Conservation (phyloP, 192 early-diverging fungal species). For the Funneliformis mosseae region DNA sequence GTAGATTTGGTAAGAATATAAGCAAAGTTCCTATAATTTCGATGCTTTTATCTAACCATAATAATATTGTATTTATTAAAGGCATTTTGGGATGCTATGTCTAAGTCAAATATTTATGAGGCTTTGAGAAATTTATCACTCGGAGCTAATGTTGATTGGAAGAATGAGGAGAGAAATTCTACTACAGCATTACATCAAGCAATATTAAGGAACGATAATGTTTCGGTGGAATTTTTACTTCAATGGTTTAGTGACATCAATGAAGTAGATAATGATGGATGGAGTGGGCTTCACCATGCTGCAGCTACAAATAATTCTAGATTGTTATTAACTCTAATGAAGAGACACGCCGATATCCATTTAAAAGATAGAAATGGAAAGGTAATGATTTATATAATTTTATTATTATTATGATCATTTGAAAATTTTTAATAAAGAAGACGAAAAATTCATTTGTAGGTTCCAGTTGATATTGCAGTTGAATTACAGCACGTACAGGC, state of each 20-base stretch:
- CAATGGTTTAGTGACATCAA: constrained; percentile 80
- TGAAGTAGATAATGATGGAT: constrained; percentile 60
- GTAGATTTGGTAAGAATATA: constrained; percentile 35
- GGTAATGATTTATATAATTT: constrained; percentile 37
- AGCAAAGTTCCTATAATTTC: too few species aligned
- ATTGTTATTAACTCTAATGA: constrained; percentile 68
- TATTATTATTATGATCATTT: neutral
- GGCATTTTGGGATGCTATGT: constrained; percentile 62
- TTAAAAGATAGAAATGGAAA: constrained; percentile 67
- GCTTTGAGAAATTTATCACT: constrained; percentile 69
- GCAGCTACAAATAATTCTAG: constrained; percentile 69
- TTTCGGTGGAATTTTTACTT: constrained; percentile 77
- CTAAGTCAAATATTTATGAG: constrained; percentile 54
- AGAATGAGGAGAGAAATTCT: constrained; percentile 58
- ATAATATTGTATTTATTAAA: constrained; percentile 31
- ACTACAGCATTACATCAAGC: constrained; percentile 70
- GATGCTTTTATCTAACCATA: neutral
- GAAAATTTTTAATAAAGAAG: neutral
- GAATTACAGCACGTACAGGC: constrained; percentile 55
- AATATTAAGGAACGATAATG: constrained; percentile 63
- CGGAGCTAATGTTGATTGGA: constrained; percentile 72
- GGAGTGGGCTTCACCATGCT: constrained; percentile 76
- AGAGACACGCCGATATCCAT: constrained; percentile 73
- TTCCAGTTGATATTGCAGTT: constrained; percentile 58
- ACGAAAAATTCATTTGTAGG: constrained; percentile 36